phyloP scores from a whole-genome alignment of 768 basidiomycete genomes.

The Phlebiopsis flavidoalba region DNA sequence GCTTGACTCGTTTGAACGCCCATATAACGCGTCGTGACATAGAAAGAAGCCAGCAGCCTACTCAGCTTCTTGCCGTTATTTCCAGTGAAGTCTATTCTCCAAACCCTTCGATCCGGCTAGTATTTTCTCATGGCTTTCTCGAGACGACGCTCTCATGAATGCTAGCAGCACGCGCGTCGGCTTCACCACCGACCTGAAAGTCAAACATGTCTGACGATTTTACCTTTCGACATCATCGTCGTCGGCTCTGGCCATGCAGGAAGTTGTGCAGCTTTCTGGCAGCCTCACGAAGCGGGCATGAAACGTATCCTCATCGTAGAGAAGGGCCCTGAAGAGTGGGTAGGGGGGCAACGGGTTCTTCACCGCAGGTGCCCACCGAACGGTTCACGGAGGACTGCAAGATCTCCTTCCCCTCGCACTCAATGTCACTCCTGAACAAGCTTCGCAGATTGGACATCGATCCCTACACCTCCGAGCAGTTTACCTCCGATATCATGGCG shows the following conservation, averaged over 20 bases:
- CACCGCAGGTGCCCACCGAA: conserved; percentile 65
- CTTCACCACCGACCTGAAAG: too few relatives aligned
- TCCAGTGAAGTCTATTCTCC: too few relatives aligned
- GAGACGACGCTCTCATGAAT: too few relatives aligned
- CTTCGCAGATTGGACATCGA: conserved; percentile 48
- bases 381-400: conserved; percentile 53
- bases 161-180: too few relatives aligned
- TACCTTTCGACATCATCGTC: conserved; percentile 47
- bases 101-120: too few relatives aligned
- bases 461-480: conserved; percentile 52
- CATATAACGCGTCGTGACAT: background rate
- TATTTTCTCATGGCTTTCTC: too few relatives aligned
- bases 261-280: conserved; percentile 58
- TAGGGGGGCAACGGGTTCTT: conserved; percentile 70
- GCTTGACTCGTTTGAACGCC: background rate
- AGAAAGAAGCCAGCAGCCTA: background rate
- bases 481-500: conserved; percentile 57
- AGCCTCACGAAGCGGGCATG: conserved; percentile 51
- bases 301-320: conserved; percentile 58
- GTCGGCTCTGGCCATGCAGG: conserved; percentile 67
- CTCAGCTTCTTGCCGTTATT: too few relatives aligned
- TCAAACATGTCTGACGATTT: background rate
- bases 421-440: conserved; percentile 40
- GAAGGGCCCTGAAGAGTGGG: conserved; percentile 60
- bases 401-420: conserved; percentile 54